Base-by-base conservation (phyloP, 1,139 yeast species). In the Suhomyces maxii region DNA sequence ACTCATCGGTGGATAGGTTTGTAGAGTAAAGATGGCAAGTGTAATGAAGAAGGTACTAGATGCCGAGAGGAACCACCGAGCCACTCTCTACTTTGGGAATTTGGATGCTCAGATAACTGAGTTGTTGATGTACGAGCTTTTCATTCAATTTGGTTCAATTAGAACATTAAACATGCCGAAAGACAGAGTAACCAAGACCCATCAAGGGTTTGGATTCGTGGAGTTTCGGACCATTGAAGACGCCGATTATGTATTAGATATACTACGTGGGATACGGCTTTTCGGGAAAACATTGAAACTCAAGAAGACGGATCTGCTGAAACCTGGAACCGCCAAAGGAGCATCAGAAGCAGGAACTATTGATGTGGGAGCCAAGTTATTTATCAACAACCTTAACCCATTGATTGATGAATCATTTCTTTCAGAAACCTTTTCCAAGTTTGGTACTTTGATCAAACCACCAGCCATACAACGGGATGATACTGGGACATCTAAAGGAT, bases 141-240 rank as follows among this genome's bases (percentile, higher is more conserved):
- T 90, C 64, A 67, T 88, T 10, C 99, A 93, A 62, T 84, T 89
- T 44, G 95, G 95, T 0, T 96, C 97, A 0, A 78, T 93, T 6
- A 72, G 73, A 41, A 74, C 80, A 32, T 76, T 93, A 10, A 78
- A 85, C 54, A 71, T 93, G 56, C 98, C 98, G 6, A 83, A 82
- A 57, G 97, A 90, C 60, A 74, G 91, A 53, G 75, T 89, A 6
- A 69, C 82, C 37, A 81, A 81, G 50, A 73, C 79, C 2, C 90
- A 86, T 58, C 95, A 86, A 59, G 98, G 97, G 13, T 93, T 75
- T 67, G 98, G 96, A 10, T 93, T 93, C 66, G 84, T 88, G 2
- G 95, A 89, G 60, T 85, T 87, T 57, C 68, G 74, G 45, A 71
- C 76, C 9, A 68, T 69, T 2, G 71, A 66, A 23, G 97, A 90